Evolutionary conservation across 2,329 filamentous ascomycete genomes (phyloP).

Genomic region (Trematosphaeria pertusa): DNA sequence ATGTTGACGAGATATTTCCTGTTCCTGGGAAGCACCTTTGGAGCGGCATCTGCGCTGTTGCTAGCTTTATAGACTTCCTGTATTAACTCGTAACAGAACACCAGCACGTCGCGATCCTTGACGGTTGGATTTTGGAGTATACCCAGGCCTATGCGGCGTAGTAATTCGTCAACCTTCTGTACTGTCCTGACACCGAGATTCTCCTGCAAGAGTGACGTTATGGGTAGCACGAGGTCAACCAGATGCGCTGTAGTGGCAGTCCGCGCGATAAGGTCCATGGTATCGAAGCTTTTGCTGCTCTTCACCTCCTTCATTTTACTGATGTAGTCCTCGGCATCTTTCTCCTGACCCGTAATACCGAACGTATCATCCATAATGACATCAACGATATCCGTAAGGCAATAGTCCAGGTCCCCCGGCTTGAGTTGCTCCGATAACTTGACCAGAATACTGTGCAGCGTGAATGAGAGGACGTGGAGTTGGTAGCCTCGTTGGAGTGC

Average conservation of each 20-base stretch:
- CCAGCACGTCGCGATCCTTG: conserved; percentile 79
- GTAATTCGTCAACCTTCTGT: conserved; percentile 87
- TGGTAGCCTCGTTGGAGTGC: conserved; percentile 88
- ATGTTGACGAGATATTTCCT: conserved; percentile 80
- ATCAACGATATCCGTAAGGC: conserved; percentile 75
- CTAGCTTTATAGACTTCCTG: conserved; percentile 78
- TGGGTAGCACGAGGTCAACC: conserved; percentile 76
- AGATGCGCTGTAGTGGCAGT: conserved; percentile 78
- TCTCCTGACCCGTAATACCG: conserved; percentile 89
- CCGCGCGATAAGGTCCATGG: conserved; percentile 89
- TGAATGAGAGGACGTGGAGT: conserved; percentile 92
- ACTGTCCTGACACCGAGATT: conserved; percentile 83
- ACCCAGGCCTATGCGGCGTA: conserved; percentile 82
- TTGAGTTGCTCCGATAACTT: conserved; percentile 73
- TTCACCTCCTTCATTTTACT: conserved; percentile 98
- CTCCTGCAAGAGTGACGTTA: conserved; percentile 80
- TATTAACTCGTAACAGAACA: conserved; percentile 95
- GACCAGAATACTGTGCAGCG: conserved; percentile 89
- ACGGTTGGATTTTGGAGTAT: conserved; percentile 82
- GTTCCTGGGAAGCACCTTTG: conserved; percentile 52
- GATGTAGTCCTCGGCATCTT: conserved; percentile 94
- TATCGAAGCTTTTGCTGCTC: conserved; percentile 97
- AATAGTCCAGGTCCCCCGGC: conserved; percentile 89
- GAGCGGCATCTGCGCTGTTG: conserved; percentile 51
- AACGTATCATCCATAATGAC: conserved; percentile 99